Conservation (phyloP, 225 moss, liverwort and hornwort genomes). For the Antitrichia curtipendula region DNA sequence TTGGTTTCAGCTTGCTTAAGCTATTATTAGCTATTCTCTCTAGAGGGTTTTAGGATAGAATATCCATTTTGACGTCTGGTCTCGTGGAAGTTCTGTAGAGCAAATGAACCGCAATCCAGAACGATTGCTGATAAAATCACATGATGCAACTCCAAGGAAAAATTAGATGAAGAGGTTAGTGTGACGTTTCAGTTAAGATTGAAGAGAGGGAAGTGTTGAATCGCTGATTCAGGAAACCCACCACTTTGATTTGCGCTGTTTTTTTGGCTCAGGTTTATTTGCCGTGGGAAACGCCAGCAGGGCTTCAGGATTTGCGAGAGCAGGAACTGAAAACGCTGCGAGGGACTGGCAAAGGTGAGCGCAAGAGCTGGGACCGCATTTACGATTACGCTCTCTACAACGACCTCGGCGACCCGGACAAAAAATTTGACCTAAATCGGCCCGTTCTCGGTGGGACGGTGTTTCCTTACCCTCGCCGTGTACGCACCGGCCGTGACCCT, state of each 20-base stretch:
- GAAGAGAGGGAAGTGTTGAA: neutral
- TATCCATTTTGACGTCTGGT: neutral
- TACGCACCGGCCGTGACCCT: conserved; percentile 62
- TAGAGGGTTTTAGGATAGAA: neutral
- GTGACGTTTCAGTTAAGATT: neutral
- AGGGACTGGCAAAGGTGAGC: conserved; percentile 47
- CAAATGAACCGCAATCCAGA: neutral
- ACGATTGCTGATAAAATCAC: neutral
- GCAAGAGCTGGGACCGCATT: conserved; percentile 54
- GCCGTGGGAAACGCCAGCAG: conserved; percentile 56
- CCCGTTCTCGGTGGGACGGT: conserved; percentile 38
- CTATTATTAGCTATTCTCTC: neutral
- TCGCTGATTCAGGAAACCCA: neutral
- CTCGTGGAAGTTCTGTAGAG: neutral
- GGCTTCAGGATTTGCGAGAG: conserved; percentile 37
- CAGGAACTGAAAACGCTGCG: conserved; percentile 42
- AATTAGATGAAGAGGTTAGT: neutral
- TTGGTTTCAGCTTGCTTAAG: neutral
- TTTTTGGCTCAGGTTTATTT: conserved; percentile 34
- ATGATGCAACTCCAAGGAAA: neutral
- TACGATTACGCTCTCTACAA: conserved; percentile 75
- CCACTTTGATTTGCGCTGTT: neutral
- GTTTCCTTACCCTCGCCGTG: conserved; percentile 66
- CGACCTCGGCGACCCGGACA: conserved; percentile 62
- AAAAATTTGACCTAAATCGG: conserved; percentile 6